These are phyloP conservation scores for Monilinia aucupariae DNA, from an alignment of 2,329 filamentous ascomycete species.

Conservation along the genomic window DNA sequence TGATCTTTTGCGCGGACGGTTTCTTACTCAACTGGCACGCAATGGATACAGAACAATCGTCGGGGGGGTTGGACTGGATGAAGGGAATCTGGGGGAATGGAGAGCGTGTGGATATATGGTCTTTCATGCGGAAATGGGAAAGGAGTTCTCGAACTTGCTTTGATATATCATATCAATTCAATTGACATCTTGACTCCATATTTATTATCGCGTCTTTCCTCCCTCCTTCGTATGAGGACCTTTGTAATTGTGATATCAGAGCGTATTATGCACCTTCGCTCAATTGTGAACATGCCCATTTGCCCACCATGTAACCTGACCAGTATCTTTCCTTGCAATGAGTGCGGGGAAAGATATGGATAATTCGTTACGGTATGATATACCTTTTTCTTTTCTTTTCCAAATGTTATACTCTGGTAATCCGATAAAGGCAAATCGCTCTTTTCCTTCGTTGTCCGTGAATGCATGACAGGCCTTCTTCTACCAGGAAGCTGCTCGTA, in stretches of 20 bases:
- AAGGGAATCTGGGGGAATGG: not conserved
- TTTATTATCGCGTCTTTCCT: not conserved
- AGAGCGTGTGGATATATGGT: not conserved
- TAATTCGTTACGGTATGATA: not conserved
- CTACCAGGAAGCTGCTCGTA: not conserved
- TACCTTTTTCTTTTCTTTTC: not conserved
- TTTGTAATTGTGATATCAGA: not conserved
- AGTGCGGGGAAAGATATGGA: not conserved
- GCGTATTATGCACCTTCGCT: not conserved
- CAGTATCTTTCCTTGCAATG: not conserved
- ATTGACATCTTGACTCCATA: constrained; percentile 5
- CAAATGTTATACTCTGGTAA: not conserved
- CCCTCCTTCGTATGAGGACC: not conserved
- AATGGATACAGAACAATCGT: not conserved
- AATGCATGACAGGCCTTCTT: not conserved
- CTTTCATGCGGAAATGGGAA: not conserved
- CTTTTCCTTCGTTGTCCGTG: not conserved
- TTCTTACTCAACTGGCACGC: not conserved
- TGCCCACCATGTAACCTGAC: not conserved
- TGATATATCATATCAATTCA: constrained; percentile 4
- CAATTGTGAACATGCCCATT: not conserved
- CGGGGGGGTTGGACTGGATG: not conserved
- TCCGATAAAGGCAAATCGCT: not conserved
- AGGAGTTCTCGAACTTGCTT: not conserved
- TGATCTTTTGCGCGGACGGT: not conserved